Evolutionary conservation across 371 early-diverging fungal species (phyloP).

Genomic region (Mortierella sp.): DNA sequence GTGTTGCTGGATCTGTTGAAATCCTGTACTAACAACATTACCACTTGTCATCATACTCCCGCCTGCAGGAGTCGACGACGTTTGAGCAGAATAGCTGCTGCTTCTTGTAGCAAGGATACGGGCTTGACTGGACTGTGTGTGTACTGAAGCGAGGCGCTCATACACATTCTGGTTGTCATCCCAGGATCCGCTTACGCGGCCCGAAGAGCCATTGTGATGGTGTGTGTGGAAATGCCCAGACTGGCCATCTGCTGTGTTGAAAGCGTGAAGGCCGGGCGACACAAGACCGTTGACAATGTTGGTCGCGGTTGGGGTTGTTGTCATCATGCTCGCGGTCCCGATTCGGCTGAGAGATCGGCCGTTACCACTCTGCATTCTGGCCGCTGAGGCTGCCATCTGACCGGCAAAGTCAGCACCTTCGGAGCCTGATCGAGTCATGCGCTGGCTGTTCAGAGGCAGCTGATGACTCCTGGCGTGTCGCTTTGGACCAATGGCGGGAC

Average conservation of each 20-base stretch:
- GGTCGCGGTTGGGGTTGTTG: conserved; percentile 41
- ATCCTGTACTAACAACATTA: conserved; percentile 24
- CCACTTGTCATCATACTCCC: conserved; percentile 54
- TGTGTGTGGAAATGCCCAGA: conserved; percentile 26
- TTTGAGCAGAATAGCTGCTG: not conserved
- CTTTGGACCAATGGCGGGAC: conserved; percentile 34
- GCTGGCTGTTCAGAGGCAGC: conserved; percentile 30
- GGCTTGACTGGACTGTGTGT: conserved; percentile 51
- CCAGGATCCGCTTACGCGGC: conserved; percentile 50
- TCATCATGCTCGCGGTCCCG: conserved; percentile 22
- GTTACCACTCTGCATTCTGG: conserved; percentile 9
- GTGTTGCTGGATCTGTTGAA: conserved; percentile 35
- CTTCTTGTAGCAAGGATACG: conserved; percentile 34
- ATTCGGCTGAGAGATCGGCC: conserved; percentile 46
- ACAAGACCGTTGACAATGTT: conserved; percentile 34
- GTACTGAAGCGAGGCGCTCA: conserved; percentile 51
- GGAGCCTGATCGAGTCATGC: conserved; percentile 36
- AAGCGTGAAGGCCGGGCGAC: conserved; percentile 15
- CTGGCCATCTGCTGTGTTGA: not conserved
- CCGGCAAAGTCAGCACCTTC: conserved; percentile 26
- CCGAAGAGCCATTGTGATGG: conserved; percentile 35
- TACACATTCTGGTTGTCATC: conserved; percentile 53
- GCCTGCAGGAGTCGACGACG: conserved; percentile 42
- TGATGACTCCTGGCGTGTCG: conserved; percentile 54
- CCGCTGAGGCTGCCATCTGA: conserved; percentile 2